Conservation (phyloP, 345 rosid species). For the Citrus unshiu region DNA sequence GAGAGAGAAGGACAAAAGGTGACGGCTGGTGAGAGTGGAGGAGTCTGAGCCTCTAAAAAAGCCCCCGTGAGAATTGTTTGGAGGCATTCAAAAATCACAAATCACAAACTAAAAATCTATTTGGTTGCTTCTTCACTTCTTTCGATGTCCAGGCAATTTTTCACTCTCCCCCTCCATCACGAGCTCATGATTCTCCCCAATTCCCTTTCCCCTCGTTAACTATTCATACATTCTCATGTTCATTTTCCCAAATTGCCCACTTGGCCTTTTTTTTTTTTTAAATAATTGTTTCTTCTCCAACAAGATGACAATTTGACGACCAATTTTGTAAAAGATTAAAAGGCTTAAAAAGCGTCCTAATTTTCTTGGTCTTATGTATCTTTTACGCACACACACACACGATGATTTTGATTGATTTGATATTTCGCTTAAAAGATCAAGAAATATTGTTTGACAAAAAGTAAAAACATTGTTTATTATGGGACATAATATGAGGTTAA, state of each 20-base stretch:
- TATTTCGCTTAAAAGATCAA: neutral
- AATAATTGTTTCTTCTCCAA: neutral
- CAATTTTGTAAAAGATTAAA: neutral
- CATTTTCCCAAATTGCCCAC: constrained; percentile 16
- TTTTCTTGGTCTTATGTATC: neutral
- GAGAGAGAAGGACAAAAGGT: constrained; percentile 29
- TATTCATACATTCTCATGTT: neutral
- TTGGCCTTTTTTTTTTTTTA: neutral
- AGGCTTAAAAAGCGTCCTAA: neutral
- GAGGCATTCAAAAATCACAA: constrained; percentile 36
- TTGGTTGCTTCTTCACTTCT: constrained; percentile 43
- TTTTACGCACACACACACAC: no score
- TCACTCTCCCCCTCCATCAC: constrained; percentile 33
- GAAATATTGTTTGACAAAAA: neutral
- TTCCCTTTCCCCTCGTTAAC: neutral
- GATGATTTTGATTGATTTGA: neutral
- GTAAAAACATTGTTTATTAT: neutral
- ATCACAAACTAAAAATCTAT: constrained; percentile 30
- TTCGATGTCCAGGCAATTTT: constrained; percentile 30
- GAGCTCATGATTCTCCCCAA: constrained; percentile 39
- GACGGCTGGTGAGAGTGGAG: constrained; percentile 25
- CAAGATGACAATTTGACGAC: neutral
- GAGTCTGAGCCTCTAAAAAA: neutral
- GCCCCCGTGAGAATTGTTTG: constrained; percentile 58
- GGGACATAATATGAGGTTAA: neutral